A percentile compares a stretch with the other conserved stretches of the same genome.
phyloP scores from a whole-genome alignment of 345 rosid species.

The Noccaea bulbosa region DNA sequence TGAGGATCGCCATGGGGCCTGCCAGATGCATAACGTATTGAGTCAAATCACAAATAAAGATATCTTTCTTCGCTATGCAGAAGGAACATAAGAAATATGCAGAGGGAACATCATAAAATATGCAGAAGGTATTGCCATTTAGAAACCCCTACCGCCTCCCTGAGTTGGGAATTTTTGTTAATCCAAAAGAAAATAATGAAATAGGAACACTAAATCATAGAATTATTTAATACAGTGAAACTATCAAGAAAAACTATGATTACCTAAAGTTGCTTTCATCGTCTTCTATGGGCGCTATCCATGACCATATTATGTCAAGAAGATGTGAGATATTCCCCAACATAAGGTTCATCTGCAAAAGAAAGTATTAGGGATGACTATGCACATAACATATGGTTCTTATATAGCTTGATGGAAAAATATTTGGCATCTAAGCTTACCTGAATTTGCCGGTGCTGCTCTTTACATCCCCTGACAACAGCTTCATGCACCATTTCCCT shows the following conservation, averaged over 20 bases:
- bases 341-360: constrained; percentile 91
- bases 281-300: constrained; percentile 96
- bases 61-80: constrained; percentile 8
- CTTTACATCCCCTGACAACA: constrained; percentile 88
- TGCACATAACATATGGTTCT: constrained; percentile 15
- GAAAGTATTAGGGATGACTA: constrained; percentile 34
- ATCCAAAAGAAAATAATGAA: constrained; percentile 8
- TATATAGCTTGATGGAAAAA: constrained; percentile 23
- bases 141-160: constrained; percentile 22
- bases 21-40: constrained; percentile 39
- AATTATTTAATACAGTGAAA: constrained; percentile 11
- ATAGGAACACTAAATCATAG: constrained; percentile 5
- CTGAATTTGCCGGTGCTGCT: constrained; percentile 97
- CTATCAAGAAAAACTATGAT: constrained; percentile 23
- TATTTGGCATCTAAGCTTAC: constrained; percentile 43
- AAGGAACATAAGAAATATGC: constrained; percentile 3
- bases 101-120: constrained; percentile 2
- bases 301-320: constrained; percentile 91
- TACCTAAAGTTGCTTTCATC: constrained; percentile 79
- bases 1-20: constrained; percentile 99
- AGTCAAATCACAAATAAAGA: constrained; percentile 32
- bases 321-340: constrained; percentile 84
- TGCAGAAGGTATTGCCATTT: constrained; percentile 8
- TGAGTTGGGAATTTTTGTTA: constrained; percentile 3
- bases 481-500: constrained; percentile 91